A percentile compares a stretch with the other conserved stretches of the same genome.
These are phyloP conservation scores for Piper longum DNA, from an alignment of 164 flowering plant species.

Conservation along the genomic window DNA sequence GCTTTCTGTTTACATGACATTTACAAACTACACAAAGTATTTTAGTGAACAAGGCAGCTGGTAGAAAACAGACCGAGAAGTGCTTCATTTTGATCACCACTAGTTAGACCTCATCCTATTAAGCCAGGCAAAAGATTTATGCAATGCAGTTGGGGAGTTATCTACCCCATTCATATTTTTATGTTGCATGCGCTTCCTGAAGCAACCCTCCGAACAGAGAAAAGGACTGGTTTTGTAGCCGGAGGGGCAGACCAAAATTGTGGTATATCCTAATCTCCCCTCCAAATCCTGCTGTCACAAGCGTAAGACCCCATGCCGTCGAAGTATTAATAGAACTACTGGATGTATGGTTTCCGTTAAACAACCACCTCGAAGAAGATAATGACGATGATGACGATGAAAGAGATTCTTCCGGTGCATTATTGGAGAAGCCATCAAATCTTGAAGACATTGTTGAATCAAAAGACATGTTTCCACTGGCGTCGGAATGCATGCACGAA, in stretches of 20 bases:
- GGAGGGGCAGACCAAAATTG: slow-evolving; percentile 75
- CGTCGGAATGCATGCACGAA: slow-evolving; percentile 26
- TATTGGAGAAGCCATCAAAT: slow-evolving; percentile 13
- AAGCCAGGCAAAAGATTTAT: too few relatives aligned
- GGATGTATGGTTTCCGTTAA: slow-evolving; percentile 3
- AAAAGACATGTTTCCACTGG: slow-evolving; percentile 27
- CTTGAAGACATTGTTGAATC: slow-evolving; percentile 19
- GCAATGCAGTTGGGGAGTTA: too few relatives aligned
- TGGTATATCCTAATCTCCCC: slow-evolving; percentile 79
- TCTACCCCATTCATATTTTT: too few relatives aligned
- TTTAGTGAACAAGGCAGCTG: too few relatives aligned
- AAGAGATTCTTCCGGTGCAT: slow-evolving; percentile 1
- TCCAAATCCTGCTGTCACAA: slow-evolving; percentile 69
- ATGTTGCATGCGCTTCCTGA: too few relatives aligned
- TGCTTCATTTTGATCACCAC: too few relatives aligned
- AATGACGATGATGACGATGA: slow-evolving; percentile 7
- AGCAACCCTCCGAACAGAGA: too few relatives aligned
- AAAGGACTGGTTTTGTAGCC: slow-evolving; percentile 31
- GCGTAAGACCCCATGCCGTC: slow-evolving; percentile 84
- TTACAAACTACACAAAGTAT: too few relatives aligned
- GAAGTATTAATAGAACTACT: slow-evolving; percentile 17
- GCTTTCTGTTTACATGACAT: too few relatives aligned
- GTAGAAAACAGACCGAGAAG: too few relatives aligned
- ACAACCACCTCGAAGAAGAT: slow-evolving; percentile 7
- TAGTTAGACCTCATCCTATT: too few relatives aligned